Evolutionary conservation across 2,329 filamentous ascomycete species (phyloP), one percentile per base, ranked within the genome.

Genomic region (Penicillium sp.): DNA sequence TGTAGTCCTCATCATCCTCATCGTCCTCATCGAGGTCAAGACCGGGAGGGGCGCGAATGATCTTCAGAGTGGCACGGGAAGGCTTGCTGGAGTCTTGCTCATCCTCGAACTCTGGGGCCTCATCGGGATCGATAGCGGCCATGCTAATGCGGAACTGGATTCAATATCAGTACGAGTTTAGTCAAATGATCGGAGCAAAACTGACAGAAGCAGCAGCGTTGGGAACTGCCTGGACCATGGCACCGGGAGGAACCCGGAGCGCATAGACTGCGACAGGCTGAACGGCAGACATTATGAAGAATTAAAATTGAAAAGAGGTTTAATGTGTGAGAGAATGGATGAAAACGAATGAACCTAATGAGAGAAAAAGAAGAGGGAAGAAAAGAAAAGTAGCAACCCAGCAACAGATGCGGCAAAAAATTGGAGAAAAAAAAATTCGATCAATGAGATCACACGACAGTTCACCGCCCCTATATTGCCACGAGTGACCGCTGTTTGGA

Each of bases 41-140:
- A 56, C 67, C 74, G 16, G 76, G 71, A 52, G 82, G 82, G 67
- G 85, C 80, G 71, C 92, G 92, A 69, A 97, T 80, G 61, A 99
- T 80, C 77, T 93, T 95, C 64, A 99, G 78, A 43, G 93, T 99
- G 46, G 93, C 87, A 62, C 91, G 87, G 62, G 85, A 81, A 54
- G 83, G 73, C 50, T 75, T 72, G 62, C 81, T 81, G 52, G 81
- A 72, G 64, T 84, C 82, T 62, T 78, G 80, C 44, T 80, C 79
- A 50, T 79, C 78, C 60, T 85, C 83, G 51, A 78, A 78, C 70
- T 89, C 80, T 30, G 84, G 80, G 62, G 83, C 79, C 63, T 88
- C 88, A 65, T 83, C 89, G 50, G 93, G 93, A 70, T 99, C 92
- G 70, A 99, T 86, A 59, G 93, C 93, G 65, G 95, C 93, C 93